A percentile compares a stretch with the other conserved stretches of the same genome.
phyloP scores from a whole-genome alignment of 2,329 filamentous ascomycete genomes.

The Diaporthe longicolla region DNA sequence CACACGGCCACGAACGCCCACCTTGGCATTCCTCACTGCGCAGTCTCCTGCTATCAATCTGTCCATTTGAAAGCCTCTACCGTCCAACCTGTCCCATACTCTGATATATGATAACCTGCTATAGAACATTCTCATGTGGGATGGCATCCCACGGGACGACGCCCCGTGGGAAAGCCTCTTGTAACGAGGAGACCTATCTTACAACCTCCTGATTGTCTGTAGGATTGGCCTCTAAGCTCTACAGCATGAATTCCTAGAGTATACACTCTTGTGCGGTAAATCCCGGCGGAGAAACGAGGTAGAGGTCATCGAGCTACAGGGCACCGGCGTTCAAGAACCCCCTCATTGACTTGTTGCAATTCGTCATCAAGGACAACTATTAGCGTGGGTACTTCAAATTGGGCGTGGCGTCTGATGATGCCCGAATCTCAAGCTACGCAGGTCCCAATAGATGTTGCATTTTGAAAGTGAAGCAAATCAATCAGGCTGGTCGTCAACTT shows the following conservation, averaged over 20 bases:
- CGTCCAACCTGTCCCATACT: too few species aligned
- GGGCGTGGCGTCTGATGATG: not conserved
- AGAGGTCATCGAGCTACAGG: not conserved
- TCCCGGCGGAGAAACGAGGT: not conserved
- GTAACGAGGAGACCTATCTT: not conserved
- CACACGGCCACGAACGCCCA: too few species aligned
- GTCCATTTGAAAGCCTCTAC: too few species aligned
- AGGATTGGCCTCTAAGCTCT: not conserved
- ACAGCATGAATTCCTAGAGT: not conserved
- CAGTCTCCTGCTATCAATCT: too few species aligned
- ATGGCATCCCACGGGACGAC: too few species aligned
- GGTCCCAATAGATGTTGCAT: not conserved
- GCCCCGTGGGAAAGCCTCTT: not conserved
- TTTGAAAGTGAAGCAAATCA: not conserved
- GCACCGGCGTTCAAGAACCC: not conserved
- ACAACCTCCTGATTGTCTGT: not conserved
- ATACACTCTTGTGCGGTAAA: not conserved
- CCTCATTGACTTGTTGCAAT: not conserved
- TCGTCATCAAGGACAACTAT: not conserved
- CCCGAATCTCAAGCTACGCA: not conserved
- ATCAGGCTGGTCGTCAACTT: not conserved
- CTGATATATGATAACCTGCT: too few species aligned
- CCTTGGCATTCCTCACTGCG: too few species aligned
- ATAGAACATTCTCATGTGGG: not conserved
- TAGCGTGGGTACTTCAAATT: not conserved